These are phyloP conservation scores for Backusella macrospora DNA, from an alignment of 192 early-diverging fungal genomes.

Conservation along the genomic window DNA sequence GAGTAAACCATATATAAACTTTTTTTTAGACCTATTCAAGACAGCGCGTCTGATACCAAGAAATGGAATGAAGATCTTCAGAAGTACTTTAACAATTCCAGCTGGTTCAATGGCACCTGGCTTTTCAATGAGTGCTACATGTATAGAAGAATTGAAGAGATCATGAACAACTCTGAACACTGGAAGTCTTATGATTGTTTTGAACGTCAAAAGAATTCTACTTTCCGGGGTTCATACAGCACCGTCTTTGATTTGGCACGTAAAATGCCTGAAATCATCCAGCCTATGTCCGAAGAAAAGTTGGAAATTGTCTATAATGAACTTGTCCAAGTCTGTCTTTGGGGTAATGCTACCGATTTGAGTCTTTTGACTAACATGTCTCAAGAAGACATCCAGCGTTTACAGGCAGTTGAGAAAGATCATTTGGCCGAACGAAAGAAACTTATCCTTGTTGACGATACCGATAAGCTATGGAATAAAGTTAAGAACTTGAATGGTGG, in stretches of 20 bases:
- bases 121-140: constrained; percentile 86
- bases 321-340: constrained; percentile 75
- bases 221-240: constrained; percentile 67
- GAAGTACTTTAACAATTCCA: constrained; percentile 52
- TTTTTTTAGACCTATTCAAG: constrained; percentile 48
- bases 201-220: constrained; percentile 62
- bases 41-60: constrained; percentile 58
- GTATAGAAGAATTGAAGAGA: constrained; percentile 70
- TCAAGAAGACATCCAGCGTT: constrained; percentile 66
- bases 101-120: constrained; percentile 82
- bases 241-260: constrained; percentile 68
- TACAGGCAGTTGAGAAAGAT: constrained; percentile 54
- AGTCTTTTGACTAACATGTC: constrained; percentile 75
- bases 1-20: background rate
- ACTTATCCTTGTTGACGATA: constrained; percentile 77
- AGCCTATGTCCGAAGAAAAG: constrained; percentile 28
- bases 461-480: constrained; percentile 63
- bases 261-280: constrained; percentile 38
- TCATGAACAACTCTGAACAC: constrained; percentile 54
- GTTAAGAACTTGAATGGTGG: constrained; percentile 52
- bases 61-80: constrained; percentile 69
- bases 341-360: constrained; percentile 91
- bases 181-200: constrained; percentile 83
- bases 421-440: constrained; percentile 51
- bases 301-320: constrained; percentile 63